Percentiles rank a stretch among this genome's conserved stretches.
These are phyloP conservation scores for Podospora pseudopauciseta DNA, from an alignment of 495 filamentous ascomycete species.

Conservation along the genomic window DNA sequence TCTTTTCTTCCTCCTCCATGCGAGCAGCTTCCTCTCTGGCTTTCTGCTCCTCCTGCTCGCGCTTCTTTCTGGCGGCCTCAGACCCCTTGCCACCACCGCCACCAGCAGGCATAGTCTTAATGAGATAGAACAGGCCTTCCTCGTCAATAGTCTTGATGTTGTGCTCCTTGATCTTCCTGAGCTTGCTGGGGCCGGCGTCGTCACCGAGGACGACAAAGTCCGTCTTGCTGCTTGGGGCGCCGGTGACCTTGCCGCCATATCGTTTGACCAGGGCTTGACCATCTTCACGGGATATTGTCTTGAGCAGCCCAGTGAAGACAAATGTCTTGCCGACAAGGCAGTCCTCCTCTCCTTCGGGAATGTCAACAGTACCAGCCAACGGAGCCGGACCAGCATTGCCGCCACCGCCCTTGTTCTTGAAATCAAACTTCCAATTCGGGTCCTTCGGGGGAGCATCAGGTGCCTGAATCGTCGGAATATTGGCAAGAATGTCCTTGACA, in stretches of 20 bases:
- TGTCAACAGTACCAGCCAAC: conserved; percentile 60
- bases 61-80: conserved; percentile 75
- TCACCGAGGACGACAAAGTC: conserved; percentile 86
- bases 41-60: conserved; percentile 74
- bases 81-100: conserved; percentile 88
- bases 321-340: conserved; percentile 91
- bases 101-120: conserved; percentile 75
- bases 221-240: conserved; percentile 84
- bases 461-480: conserved; percentile 73
- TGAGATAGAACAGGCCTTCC: conserved; percentile 84
- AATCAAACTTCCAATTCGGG: conserved; percentile 69
- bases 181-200: conserved; percentile 91
- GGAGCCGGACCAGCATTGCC: conserved; percentile 58
- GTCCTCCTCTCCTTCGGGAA: conserved; percentile 80
- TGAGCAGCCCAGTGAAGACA: conserved; percentile 91
- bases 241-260: conserved; percentile 87
- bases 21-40: conserved; percentile 70
- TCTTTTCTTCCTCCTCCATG: conserved; percentile 69
- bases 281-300: conserved; percentile 76
- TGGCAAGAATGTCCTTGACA: conserved; percentile 81
- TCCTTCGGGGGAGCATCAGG: conserved; percentile 73
- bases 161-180: conserved; percentile 74
- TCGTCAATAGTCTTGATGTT: conserved; percentile 89
- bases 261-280: conserved; percentile 83
- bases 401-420: conserved; percentile 47